phyloP scores from a whole-genome alignment of 225 moss, liverwort and hornwort genomes.

The Marchantia polymorpha region DNA sequence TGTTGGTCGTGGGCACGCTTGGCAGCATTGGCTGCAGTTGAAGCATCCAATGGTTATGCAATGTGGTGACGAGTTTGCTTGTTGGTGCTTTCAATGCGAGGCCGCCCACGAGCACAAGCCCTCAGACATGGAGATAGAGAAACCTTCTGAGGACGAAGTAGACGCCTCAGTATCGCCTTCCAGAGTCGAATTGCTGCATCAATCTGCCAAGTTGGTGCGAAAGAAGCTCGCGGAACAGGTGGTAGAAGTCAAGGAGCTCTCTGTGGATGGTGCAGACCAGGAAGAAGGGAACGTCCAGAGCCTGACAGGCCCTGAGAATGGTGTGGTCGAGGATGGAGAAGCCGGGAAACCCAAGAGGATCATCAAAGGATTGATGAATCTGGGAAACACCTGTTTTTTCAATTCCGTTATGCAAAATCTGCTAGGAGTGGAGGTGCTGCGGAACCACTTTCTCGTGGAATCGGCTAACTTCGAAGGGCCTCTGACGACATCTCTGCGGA shows the following conservation, averaged over 20 bases:
- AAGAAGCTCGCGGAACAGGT: constrained; percentile 21
- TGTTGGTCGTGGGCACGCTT: constrained; percentile 46
- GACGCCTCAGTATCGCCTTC: constrained; percentile 12
- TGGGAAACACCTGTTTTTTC: constrained; percentile 91
- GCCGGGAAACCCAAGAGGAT: constrained; percentile 41
- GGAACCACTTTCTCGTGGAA: constrained; percentile 56
- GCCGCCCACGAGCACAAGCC: background rate
- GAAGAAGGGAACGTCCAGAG: constrained; percentile 18
- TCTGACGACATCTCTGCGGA: constrained; percentile 52
- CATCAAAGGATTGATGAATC: constrained; percentile 73
- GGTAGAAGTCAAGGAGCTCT: constrained; percentile 8
- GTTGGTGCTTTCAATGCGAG: constrained; percentile 63
- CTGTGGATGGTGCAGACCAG: constrained; percentile 4
- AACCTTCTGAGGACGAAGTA: constrained; percentile 4
- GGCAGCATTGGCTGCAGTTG: constrained; percentile 48
- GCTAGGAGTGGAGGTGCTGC: constrained; percentile 69
- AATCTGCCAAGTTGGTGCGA: constrained; percentile 44
- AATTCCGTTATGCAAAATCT: constrained; percentile 96
- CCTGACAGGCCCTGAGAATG: constrained; percentile 12
- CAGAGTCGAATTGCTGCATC: constrained; percentile 27
- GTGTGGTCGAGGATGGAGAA: constrained; percentile 1
- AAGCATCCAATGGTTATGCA: constrained; percentile 59
- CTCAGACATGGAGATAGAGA: background rate
- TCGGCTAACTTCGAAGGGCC: constrained; percentile 50
- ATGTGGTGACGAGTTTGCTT: constrained; percentile 45